phyloP scores from a whole-genome alignment of 768 basidiomycete species.

The Tricholoma flavovirens region DNA sequence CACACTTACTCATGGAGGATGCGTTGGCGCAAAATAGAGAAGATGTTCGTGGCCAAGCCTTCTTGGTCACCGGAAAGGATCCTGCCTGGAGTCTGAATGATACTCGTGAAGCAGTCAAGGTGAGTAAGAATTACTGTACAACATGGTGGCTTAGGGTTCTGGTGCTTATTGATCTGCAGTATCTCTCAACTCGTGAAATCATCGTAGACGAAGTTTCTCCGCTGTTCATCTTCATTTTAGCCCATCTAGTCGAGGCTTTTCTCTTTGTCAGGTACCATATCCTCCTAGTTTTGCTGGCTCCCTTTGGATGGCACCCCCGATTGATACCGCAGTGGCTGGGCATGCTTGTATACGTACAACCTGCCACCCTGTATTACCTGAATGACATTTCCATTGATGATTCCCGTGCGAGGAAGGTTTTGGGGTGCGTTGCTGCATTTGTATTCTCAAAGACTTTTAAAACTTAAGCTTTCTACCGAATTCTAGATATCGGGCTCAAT shows the following conservation, averaged over 20 bases:
- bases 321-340: constrained; percentile 27
- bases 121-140: constrained; percentile 6
- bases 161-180: constrained; percentile 12
- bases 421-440: constrained; percentile 18
- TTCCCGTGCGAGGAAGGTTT: constrained; percentile 26
- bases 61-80: constrained; percentile 28
- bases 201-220: constrained; percentile 23
- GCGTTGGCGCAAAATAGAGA: constrained; percentile 19
- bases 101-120: constrained; percentile 25
- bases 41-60: constrained; percentile 26
- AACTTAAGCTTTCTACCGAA: neutral
- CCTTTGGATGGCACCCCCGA: constrained; percentile 16
- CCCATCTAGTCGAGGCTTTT: constrained; percentile 25
- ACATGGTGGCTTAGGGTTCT: neutral
- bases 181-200: constrained; percentile 23
- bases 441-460: neutral
- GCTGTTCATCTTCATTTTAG: constrained; percentile 23
- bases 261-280: constrained; percentile 26
- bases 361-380: constrained; percentile 26
- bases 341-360: constrained; percentile 25
- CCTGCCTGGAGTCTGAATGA: constrained; percentile 25
- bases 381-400: constrained; percentile 26
- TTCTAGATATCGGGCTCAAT: constrained; percentile 25
- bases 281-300: constrained; percentile 12
- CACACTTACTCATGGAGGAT: constrained; percentile 28